Evolutionary conservation across 176 grass and related monocot genomes (phyloP), one percentile per base, ranked within the genome.

Genomic region (Musa troglodytarum): DNA sequence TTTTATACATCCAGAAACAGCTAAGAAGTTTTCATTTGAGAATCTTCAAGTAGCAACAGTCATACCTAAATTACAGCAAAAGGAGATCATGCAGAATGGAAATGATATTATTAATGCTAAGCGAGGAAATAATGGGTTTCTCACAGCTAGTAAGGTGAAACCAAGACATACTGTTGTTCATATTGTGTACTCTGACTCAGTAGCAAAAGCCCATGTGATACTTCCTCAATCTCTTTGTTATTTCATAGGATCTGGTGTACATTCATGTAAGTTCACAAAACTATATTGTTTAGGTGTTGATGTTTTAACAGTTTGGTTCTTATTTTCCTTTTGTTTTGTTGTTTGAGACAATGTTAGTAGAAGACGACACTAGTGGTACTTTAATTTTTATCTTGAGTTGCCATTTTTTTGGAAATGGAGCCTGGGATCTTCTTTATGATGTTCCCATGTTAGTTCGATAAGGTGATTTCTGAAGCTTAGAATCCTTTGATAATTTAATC

Each of bases 1-100:
- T 70, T 89, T 91, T 71, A 85, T 93, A 76, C 90, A 93, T 77
- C 94, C 94, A 83, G 90, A 93, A 75, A 93, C 94, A 75, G 90
- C 90, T 77, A 65, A 71, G 84, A 93, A 74, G 20, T 68, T 83
- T 75, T 92, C 90, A 52, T 79, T 98, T 76, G 74, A 57, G 69
- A 93, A 91, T 80, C 86, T 91, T 72, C 84, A 98, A 22, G 84
- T 98, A 83, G 86, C 85, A 61, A 82, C 74, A 63, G n/a, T 98
- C 72, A 85, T 83, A 49, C 84, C 94, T 74, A 93, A 93, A 82
- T 71, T 86, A 74, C 73, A 71, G 67, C 83, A 54, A 17, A 91
- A 84, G 78, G 84, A 87, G 54, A 79, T 81, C 61, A 11, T n/a
- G 59, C 78, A 84, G 81, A 85, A 85, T 71, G 69, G 72, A 63